Conservation (phyloP, 2,329 filamentous ascomycete species). For the Cladosporium halotolerans region DNA sequence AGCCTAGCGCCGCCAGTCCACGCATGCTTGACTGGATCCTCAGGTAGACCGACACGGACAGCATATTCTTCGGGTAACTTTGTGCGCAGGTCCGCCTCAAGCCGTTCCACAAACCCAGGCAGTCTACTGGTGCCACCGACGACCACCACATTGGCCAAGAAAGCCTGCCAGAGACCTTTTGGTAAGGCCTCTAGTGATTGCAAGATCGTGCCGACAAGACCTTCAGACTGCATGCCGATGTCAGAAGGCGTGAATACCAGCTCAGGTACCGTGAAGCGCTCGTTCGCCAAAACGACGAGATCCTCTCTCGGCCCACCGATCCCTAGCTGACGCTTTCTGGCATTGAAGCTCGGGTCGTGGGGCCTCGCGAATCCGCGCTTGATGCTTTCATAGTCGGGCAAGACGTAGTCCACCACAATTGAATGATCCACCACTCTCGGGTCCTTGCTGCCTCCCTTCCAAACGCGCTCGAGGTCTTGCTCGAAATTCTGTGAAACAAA, state of each 20-base stretch:
- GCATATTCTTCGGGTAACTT: constrained; percentile 60
- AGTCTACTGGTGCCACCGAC: constrained; percentile 81
- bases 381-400: constrained; percentile 68
- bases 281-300: constrained; percentile 78
- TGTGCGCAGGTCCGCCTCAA: constrained; percentile 39
- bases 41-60: constrained; percentile 64
- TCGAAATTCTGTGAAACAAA: constrained; percentile 62
- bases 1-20: constrained; percentile 82
- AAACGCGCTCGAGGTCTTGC: constrained; percentile 70
- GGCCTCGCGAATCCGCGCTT: constrained; percentile 67
- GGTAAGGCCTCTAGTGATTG: constrained; percentile 71
- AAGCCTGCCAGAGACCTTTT: constrained; percentile 72
- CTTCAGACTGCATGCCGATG: constrained; percentile 76
- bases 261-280: constrained; percentile 85
- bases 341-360: constrained; percentile 63
- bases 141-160: constrained; percentile 80
- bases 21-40: constrained; percentile 69
- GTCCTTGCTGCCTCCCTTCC: constrained; percentile 67
- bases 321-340: constrained; percentile 44
- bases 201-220: constrained; percentile 74
- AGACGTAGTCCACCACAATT: constrained; percentile 82
- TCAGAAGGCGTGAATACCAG: constrained; percentile 81
- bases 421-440: constrained; percentile 39
- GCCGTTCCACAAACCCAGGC: constrained; percentile 70
- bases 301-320: constrained; percentile 59